phyloP scores from a whole-genome alignment of 768 basidiomycete species.

The Mycena sanguinolenta region DNA sequence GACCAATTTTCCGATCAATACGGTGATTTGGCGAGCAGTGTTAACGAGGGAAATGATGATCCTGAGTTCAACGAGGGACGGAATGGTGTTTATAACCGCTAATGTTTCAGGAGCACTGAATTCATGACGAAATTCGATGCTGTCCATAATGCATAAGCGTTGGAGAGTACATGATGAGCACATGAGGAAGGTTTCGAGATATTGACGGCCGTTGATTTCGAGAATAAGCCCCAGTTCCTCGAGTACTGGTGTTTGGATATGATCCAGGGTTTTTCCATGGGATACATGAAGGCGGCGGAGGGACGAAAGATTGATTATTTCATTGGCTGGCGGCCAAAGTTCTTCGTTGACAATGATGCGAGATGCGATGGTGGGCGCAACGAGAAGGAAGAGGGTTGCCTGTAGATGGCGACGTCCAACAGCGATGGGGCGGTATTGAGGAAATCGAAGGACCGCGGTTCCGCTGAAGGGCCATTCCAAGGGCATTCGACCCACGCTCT shows the following conservation, averaged over 20 bases:
- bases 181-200: background rate
- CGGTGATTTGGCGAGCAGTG: too few species aligned
- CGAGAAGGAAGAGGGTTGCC: too few species aligned
- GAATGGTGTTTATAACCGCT: background rate
- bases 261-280: background rate
- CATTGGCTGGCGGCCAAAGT: background rate
- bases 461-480: too few species aligned
- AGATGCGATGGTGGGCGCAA: too few species aligned
- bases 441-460: too few species aligned
- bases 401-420: too few species aligned
- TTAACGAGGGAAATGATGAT: background rate
- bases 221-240: background rate
- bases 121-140: too few species aligned
- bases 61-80: background rate
- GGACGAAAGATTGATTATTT: background rate
- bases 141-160: background rate
- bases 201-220: background rate
- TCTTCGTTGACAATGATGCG: too few species aligned
- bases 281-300: background rate
- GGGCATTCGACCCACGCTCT: too few species aligned
- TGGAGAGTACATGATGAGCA: background rate
- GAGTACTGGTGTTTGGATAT: background rate
- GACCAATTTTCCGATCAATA: too few species aligned
- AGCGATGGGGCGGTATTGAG: too few species aligned
- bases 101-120: background rate